phyloP scores from a whole-genome alignment of 495 filamentous ascomycete genomes.

The Penicillium robsamsonii region DNA sequence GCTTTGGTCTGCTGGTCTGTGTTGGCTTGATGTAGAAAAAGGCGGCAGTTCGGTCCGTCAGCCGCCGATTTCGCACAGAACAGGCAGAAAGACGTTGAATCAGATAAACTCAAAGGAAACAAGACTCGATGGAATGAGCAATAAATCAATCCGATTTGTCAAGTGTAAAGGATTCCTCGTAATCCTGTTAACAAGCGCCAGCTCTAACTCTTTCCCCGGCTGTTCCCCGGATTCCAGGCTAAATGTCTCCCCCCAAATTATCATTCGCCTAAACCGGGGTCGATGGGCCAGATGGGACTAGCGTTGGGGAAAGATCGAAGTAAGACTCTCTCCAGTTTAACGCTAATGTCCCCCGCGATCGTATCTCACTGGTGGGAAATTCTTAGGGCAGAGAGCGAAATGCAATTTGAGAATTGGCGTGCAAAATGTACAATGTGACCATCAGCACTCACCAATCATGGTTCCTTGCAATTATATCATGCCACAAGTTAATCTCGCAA shows the following conservation, averaged over 20 bases:
- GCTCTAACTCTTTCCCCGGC: slow-evolving; percentile 1
- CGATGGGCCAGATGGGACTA: background rate
- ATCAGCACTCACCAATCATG: slow-evolving; percentile 9
- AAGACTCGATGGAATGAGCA: background rate
- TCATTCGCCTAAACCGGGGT: background rate
- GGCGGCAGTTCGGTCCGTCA: slow-evolving; percentile 10
- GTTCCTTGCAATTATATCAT: background rate
- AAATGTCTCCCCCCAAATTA: slow-evolving; percentile 6
- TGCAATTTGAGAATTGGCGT: background rate
- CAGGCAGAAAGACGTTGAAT: background rate
- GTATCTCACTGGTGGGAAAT: slow-evolving; percentile 25
- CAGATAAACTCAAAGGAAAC: background rate
- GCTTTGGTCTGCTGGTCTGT: background rate
- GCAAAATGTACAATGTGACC: slow-evolving; percentile 14
- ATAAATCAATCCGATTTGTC: background rate
- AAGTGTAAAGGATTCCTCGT: background rate
- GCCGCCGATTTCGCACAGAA: background rate
- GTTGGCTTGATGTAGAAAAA: background rate
- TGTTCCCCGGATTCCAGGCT: slow-evolving; percentile 10
- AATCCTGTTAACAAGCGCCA: background rate
- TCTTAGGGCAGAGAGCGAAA: background rate
- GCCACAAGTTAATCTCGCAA: background rate
- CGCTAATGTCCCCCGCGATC: slow-evolving; percentile 10
- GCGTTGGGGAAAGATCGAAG: background rate
- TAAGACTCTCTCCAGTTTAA: background rate